These are phyloP conservation scores for Guadua angustifolia DNA, from an alignment of 176 grass and related monocot genomes.

Conservation along the genomic window DNA sequence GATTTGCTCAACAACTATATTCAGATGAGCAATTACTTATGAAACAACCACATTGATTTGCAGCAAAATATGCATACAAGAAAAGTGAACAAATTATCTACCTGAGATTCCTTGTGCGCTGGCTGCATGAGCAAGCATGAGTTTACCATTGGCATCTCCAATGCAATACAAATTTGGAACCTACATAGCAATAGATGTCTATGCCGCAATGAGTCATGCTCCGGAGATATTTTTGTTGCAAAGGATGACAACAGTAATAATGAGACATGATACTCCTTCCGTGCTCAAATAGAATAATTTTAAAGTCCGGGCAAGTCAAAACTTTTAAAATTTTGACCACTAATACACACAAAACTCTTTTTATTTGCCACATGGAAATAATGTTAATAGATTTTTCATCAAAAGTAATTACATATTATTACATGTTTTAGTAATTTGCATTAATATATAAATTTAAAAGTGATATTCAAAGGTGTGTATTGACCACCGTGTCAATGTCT, in stretches of 20 bases:
- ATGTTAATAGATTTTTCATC: not conserved
- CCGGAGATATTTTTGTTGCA: not conserved
- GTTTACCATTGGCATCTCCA: constrained; percentile 76
- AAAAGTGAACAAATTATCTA: not conserved
- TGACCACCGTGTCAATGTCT: not conserved
- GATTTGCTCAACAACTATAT: constrained; percentile 61
- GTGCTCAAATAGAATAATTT: not conserved
- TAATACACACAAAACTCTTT: not conserved
- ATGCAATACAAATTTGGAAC: constrained; percentile 74
- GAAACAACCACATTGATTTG: not conserved
- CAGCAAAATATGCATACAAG: not conserved
- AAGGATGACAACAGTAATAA: constrained; percentile 18
- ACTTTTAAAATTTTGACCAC: not conserved
- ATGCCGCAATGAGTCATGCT: not conserved
- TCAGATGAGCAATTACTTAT: not conserved
- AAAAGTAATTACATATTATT: not conserved
- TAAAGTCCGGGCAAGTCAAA: not conserved
- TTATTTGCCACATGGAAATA: constrained; percentile 9
- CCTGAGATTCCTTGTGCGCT: constrained; percentile 80
- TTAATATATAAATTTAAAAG: not conserved
- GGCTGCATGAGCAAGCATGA: constrained; percentile 78
- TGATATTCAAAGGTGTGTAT: not conserved
- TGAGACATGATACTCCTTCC: not conserved
- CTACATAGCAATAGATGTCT: constrained; percentile 19
- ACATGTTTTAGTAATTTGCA: not conserved